These are phyloP conservation scores for Mortierella sp. DNA, from an alignment of 371 early-diverging fungal genomes.

Conservation along the genomic window DNA sequence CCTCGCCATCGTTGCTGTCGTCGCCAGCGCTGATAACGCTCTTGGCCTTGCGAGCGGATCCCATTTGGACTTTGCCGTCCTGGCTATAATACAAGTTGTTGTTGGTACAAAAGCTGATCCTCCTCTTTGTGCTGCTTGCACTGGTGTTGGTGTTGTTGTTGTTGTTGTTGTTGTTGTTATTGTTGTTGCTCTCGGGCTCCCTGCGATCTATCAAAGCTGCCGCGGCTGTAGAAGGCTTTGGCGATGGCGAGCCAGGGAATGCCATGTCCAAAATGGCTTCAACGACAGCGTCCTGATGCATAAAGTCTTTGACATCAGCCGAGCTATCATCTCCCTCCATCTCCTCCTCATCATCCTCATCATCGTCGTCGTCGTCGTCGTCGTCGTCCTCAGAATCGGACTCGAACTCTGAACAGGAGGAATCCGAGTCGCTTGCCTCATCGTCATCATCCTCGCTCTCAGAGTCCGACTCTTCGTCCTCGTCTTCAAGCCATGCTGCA, in stretches of 20 bases:
- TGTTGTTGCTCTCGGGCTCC: not conserved
- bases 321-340: constrained; percentile 1
- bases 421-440: constrained; percentile 24
- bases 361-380: constrained; percentile 29
- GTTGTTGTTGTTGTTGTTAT: not conserved
- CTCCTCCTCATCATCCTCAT: constrained; percentile 9
- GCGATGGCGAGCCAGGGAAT: constrained; percentile 1
- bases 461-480: constrained; percentile 40
- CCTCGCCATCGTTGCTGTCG: not conserved
- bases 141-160: not conserved
- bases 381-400: constrained; percentile 20
- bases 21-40: not conserved
- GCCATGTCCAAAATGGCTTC: constrained; percentile 24
- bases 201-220: not conserved
- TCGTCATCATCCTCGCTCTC: constrained; percentile 35
- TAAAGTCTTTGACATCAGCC: not conserved
- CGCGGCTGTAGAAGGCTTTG: too few species aligned
- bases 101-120: constrained; percentile 50
- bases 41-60: not conserved
- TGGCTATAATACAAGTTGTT: constrained; percentile 37
- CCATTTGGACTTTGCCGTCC: constrained; percentile 17
- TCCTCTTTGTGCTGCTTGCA: constrained; percentile 11
- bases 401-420: constrained; percentile 19
- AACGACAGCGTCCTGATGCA: constrained; percentile 24
- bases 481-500: constrained; percentile 53